phyloP scores from a whole-genome alignment of 148 eudicot genomes.

The Simmondsia chinensis region DNA sequence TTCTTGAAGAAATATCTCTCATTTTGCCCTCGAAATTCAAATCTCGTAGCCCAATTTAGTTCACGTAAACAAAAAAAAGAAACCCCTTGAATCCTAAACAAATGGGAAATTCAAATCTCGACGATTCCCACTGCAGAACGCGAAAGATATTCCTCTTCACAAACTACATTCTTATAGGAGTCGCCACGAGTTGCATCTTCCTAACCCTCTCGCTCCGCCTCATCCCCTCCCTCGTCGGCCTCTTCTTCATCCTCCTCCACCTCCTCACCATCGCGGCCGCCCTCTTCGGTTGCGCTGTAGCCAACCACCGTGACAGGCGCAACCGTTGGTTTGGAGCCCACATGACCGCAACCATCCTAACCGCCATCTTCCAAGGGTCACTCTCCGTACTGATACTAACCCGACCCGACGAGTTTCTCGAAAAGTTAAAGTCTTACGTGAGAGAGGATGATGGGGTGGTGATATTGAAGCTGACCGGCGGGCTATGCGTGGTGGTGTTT shows the following conservation, averaged over 20 bases:
- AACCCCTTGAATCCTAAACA: no score
- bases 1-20: conserved; percentile 1
- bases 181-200: conserved; percentile 59
- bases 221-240: conserved; percentile 41
- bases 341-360: conserved; percentile 48
- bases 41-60: no score
- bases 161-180: conserved; percentile 46
- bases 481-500: conserved; percentile 30
- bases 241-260: conserved; percentile 55
- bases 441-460: conserved; percentile 35
- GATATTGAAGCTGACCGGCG: conserved; percentile 42
- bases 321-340: conserved; percentile 43
- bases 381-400: conserved; percentile 46
- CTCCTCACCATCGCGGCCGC: conserved; percentile 43
- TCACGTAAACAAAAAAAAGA: no score
- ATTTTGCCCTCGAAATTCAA: no score
- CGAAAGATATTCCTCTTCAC: conserved; percentile 37
- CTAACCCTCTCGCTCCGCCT: conserved; percentile 57
- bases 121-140: conserved; percentile 31
- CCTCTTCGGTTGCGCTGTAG: conserved; percentile 42
- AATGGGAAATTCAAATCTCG: neutral
- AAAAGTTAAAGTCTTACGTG: conserved; percentile 36
- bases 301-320: conserved; percentile 19
- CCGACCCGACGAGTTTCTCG: conserved; percentile 23
- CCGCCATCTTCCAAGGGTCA: conserved; percentile 59